Conservation (phyloP, 2,329 filamentous ascomycete species). For the Beauveria pseudobassiana region DNA sequence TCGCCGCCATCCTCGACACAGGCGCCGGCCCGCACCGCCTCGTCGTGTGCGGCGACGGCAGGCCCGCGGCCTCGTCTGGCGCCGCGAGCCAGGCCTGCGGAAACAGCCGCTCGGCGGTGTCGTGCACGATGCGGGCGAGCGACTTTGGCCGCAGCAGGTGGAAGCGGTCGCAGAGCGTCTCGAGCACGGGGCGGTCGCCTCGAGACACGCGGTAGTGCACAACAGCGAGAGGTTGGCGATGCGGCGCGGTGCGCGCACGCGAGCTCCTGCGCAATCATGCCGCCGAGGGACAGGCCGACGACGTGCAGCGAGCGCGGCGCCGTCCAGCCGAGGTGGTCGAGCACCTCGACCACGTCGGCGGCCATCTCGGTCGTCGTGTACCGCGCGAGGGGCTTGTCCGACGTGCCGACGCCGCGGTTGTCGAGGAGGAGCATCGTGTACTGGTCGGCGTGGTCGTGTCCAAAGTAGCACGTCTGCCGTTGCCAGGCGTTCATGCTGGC, state of each 20-base stretch:
- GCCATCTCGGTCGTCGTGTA: conserved; percentile 87
- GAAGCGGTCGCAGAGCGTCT: conserved; percentile 54
- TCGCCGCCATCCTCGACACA: no score
- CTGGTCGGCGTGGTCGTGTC: conserved; percentile 56
- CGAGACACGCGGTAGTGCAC: conserved; percentile 53
- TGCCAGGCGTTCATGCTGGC: conserved; percentile 66
- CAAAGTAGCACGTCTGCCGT: conserved; percentile 75
- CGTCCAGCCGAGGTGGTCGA: conserved; percentile 63
- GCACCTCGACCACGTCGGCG: conserved; percentile 63
- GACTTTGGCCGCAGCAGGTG: conserved; percentile 61
- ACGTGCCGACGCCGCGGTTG: conserved; percentile 77
- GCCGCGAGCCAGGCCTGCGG: conserved; percentile 51
- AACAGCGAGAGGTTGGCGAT: conserved; percentile 51
- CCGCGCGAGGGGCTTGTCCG: conserved; percentile 66
- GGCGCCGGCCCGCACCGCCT: conserved; percentile 27
- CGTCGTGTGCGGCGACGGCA: conserved; percentile 39
- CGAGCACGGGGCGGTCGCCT: conserved; percentile 53
- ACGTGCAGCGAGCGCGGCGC: conserved; percentile 50
- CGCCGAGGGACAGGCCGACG: conserved; percentile 75
- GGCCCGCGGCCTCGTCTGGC: conserved; percentile 47
- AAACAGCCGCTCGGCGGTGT: conserved; percentile 61
- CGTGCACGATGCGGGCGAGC: conserved; percentile 57
- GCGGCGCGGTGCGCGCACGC: conserved; percentile 42
- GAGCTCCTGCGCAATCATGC: conserved; percentile 87
- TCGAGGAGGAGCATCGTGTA: conserved; percentile 74